Evolutionary conservation across 192 early-diverging fungal species (phyloP).

Genomic region (Spinellus fusiger): DNA sequence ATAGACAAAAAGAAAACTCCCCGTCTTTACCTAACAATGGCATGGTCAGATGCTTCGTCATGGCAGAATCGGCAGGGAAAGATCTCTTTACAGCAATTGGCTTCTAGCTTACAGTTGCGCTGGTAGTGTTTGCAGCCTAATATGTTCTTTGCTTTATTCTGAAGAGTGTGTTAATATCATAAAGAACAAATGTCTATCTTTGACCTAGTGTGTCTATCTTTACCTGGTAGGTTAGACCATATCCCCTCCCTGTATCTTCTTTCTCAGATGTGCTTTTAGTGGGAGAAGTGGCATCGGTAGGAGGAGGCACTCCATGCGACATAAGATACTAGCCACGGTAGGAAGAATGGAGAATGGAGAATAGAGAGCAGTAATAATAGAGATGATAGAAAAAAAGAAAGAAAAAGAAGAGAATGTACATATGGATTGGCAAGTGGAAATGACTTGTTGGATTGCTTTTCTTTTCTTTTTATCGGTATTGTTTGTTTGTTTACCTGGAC

Average conservation of each 20-base stretch:
- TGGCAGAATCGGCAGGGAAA: slow-evolving; percentile 79
- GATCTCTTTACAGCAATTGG: slow-evolving; percentile 76
- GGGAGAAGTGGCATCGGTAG: slow-evolving; percentile 21
- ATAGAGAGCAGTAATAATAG: no score
- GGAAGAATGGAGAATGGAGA: no score
- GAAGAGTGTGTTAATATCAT: background rate
- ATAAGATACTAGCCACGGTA: slow-evolving; percentile 1
- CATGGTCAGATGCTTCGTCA: slow-evolving; percentile 71
- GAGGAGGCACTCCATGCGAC: slow-evolving; percentile 6
- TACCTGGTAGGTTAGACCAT: slow-evolving; percentile 1
- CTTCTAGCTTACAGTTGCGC: slow-evolving; percentile 65
- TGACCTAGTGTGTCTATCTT: no score
- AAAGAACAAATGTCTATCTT: background rate
- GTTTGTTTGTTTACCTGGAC: slow-evolving; percentile 55
- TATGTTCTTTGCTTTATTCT: slow-evolving; percentile 46
- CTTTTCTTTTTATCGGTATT: background rate
- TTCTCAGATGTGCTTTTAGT: slow-evolving; percentile 43
- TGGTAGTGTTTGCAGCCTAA: slow-evolving; percentile 81
- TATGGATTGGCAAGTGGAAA: no score
- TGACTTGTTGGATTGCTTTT: no score
- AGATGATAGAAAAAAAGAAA: no score
- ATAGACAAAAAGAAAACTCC: background rate
- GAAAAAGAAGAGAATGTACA: no score
- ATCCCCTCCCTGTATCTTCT: slow-evolving; percentile 36
- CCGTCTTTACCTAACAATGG: slow-evolving; percentile 57